phyloP scores from a whole-genome alignment of 768 basidiomycete genomes.

The Nidula microcarpa region DNA sequence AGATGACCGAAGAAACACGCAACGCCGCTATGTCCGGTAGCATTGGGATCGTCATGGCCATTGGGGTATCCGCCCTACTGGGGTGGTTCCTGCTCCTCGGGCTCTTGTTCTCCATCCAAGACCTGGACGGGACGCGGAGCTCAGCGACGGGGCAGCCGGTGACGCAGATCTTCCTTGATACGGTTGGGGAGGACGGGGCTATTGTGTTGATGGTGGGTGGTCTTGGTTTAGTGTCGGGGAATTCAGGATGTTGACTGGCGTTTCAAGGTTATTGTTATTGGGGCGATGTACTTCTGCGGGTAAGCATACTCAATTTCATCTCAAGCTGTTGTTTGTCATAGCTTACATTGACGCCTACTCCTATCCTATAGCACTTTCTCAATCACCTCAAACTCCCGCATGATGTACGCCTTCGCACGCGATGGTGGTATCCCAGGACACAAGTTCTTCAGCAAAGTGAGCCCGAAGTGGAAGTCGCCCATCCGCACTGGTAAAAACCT shows the following conservation, averaged over 20 bases:
- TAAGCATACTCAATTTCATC: slow-evolving; percentile 17
- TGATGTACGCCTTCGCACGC: slow-evolving; percentile 81
- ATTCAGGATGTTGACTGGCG: not conserved
- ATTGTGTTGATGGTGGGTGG: slow-evolving; percentile 66
- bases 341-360: no score
- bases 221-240: not conserved
- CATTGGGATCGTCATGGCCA: slow-evolving; percentile 67
- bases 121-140: slow-evolving; percentile 50
- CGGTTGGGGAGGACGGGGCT: slow-evolving; percentile 69
- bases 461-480: slow-evolving; percentile 54
- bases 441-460: slow-evolving; percentile 63
- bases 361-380: slow-evolving; percentile 57
- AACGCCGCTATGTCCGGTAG: slow-evolving; percentile 66
- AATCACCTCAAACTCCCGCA: slow-evolving; percentile 73
- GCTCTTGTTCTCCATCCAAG: slow-evolving; percentile 75
- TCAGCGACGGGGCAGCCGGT: slow-evolving; percentile 67
- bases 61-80: slow-evolving; percentile 67
- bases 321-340: not conserved
- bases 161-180: slow-evolving; percentile 75
- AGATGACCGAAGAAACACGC: slow-evolving; percentile 80
- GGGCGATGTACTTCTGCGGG: slow-evolving; percentile 76
- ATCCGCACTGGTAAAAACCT: slow-evolving; percentile 54
- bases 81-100: slow-evolving; percentile 76
- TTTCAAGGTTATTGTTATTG: slow-evolving; percentile 57
- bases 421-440: slow-evolving; percentile 73